A percentile compares a stretch with the other conserved stretches of the same genome.
Conservation (phyloP, 2,329 filamentous ascomycete species). For the Colletotrichum orchidophilum region DNA sequence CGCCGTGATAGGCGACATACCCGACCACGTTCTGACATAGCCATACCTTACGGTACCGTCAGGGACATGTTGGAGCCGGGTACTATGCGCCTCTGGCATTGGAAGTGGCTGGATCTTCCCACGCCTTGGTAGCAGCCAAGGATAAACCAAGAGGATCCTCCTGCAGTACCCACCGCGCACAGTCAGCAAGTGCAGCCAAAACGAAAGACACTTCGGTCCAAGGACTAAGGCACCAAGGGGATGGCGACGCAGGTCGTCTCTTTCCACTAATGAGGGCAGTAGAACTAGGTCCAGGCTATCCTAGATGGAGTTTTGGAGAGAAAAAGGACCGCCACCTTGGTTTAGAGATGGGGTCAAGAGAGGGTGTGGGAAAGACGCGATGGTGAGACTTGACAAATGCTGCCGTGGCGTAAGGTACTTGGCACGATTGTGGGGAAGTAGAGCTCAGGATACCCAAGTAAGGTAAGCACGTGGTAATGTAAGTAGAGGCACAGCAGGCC, state of each 20-base stretch:
- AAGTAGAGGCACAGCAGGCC: no score
- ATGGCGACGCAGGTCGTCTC: background rate
- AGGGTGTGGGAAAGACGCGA: background rate
- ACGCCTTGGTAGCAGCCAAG: background rate
- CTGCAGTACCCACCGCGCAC: background rate
- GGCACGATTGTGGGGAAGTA: background rate
- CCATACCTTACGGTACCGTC: background rate
- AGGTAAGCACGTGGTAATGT: no score
- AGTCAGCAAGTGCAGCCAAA: background rate
- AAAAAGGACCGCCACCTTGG: background rate
- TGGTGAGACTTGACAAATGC: background rate
- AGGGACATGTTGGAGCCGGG: background rate
- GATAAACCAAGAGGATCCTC: background rate
- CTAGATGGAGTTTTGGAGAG: background rate
- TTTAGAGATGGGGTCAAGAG: background rate
- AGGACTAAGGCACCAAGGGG: background rate
- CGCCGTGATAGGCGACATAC: background rate
- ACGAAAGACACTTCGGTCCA: background rate
- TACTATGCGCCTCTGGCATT: background rate
- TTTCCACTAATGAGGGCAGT: background rate
- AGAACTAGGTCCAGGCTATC: background rate
- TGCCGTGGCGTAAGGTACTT: no score
- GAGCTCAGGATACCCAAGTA: background rate
- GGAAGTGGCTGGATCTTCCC: background rate
- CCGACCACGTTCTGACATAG: background rate